Evolutionary conservation across 306 rosid genomes (phyloP).

Genomic region (Geum urbanum): DNA sequence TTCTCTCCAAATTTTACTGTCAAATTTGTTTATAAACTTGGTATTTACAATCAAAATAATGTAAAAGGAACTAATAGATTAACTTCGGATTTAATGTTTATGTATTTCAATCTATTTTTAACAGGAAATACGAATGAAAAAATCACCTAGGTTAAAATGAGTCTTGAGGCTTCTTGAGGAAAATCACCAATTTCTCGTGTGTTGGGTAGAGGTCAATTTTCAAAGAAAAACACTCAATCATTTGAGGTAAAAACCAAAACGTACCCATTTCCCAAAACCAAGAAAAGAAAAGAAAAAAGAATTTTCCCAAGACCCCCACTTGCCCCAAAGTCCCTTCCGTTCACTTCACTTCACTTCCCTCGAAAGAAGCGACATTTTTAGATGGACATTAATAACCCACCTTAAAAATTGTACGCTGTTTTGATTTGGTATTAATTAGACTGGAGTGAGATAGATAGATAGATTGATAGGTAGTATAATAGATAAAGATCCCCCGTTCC

Average conservation of each 20-base stretch:
- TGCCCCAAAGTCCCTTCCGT: conserved; percentile 27
- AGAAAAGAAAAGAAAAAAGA: conserved; percentile 11
- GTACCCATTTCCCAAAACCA: conserved; percentile 36
- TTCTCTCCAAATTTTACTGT: background rate
- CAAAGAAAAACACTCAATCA: conserved; percentile 36
- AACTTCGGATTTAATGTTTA: too few relatives aligned
- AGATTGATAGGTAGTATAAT: too few relatives aligned
- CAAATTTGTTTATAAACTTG: too few relatives aligned
- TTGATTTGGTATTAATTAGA: background rate
- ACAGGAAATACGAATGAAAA: too few relatives aligned
- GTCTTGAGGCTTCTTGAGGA: background rate
- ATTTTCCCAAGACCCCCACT: conserved; percentile 35
- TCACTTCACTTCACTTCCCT: too few relatives aligned
- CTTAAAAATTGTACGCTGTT: conserved; percentile 42
- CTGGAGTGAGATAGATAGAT: background rate
- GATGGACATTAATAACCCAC: conserved; percentile 40
- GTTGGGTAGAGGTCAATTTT: conserved; percentile 25
- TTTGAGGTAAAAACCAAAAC: conserved; percentile 35
- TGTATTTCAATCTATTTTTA: too few relatives aligned
- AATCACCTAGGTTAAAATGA: too few relatives aligned
- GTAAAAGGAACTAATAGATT: too few relatives aligned
- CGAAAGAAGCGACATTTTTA: conserved; percentile 42
- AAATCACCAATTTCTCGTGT: background rate
- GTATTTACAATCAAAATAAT: too few relatives aligned
- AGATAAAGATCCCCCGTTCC: background rate